phyloP scores from a whole-genome alignment of 352 stramenopile species.

The Pythium sukuiense region DNA sequence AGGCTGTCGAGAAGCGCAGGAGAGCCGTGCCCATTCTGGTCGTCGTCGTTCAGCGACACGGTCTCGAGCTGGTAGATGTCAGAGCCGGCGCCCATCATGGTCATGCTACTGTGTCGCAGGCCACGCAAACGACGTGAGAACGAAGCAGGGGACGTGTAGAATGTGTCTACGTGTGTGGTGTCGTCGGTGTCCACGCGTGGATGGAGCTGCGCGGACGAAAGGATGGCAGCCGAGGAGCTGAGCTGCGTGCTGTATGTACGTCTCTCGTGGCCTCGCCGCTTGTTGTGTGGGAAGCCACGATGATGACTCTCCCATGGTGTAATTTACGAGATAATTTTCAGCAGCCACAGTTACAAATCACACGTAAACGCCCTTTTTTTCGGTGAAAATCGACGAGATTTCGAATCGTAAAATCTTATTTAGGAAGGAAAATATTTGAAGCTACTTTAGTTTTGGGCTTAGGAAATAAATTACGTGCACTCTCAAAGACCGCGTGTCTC shows the following conservation, averaged over 20 bases:
- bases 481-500: not conserved
- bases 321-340: not conserved
- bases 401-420: not conserved
- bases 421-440: not conserved
- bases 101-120: conserved; percentile 12
- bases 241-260: too few species aligned
- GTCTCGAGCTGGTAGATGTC: conserved; percentile 64
- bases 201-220: not conserved
- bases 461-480: not conserved
- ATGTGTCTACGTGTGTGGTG: not conserved
- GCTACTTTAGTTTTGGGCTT: too few species aligned
- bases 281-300: not conserved
- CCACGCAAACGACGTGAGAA: not conserved
- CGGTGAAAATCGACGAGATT: too few species aligned
- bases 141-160: not conserved
- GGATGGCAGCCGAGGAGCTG: not conserved
- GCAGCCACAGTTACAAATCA: not conserved
- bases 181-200: not conserved
- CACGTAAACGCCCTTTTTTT: too few species aligned
- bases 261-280: conserved; percentile 6
- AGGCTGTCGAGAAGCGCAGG: conserved; percentile 46
- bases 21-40: conserved; percentile 8
- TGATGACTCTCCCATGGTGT: conserved; percentile 3
- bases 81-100: conserved; percentile 35
- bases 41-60: conserved; percentile 75